phyloP scores from a whole-genome alignment of 2,329 filamentous ascomycete species.

The Huntiella decipiens region DNA sequence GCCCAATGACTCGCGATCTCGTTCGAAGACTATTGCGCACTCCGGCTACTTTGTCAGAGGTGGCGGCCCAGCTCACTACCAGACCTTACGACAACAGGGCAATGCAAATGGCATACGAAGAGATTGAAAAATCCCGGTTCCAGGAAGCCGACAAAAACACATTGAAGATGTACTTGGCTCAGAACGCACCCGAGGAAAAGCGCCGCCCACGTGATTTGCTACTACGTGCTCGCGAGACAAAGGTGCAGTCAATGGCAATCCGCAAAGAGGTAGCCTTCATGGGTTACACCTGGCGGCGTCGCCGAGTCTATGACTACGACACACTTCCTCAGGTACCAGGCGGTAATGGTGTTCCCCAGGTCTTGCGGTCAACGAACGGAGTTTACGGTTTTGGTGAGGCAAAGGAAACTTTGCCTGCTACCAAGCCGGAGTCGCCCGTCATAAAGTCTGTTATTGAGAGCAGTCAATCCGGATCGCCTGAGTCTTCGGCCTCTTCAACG shows the following conservation, averaged over 20 bases:
- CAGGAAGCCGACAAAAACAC: constrained; percentile 21
- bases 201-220: constrained; percentile 73
- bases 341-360: constrained; percentile 1
- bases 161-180: constrained; percentile 31
- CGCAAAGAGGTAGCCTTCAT: constrained; percentile 71
- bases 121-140: constrained; percentile 24
- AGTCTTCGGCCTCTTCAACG: too few species aligned
- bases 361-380: background rate
- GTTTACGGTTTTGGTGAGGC: too few species aligned
- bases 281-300: constrained; percentile 61
- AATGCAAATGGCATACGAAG: constrained; percentile 29
- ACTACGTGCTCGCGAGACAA: constrained; percentile 51
- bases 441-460: too few species aligned
- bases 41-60: constrained; percentile 18
- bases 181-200: constrained; percentile 43
- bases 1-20: constrained; percentile 6
- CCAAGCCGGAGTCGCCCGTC: too few species aligned
- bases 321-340: constrained; percentile 7
- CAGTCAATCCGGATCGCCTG: too few species aligned
- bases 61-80: constrained; percentile 27
- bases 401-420: too few species aligned
- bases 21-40: constrained; percentile 18
- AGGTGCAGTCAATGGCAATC: constrained; percentile 52
- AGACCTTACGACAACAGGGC: constrained; percentile 29
- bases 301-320: constrained; percentile 11